Conservation (phyloP, 208 protist species). For the Crithidia expoeki region DNA sequence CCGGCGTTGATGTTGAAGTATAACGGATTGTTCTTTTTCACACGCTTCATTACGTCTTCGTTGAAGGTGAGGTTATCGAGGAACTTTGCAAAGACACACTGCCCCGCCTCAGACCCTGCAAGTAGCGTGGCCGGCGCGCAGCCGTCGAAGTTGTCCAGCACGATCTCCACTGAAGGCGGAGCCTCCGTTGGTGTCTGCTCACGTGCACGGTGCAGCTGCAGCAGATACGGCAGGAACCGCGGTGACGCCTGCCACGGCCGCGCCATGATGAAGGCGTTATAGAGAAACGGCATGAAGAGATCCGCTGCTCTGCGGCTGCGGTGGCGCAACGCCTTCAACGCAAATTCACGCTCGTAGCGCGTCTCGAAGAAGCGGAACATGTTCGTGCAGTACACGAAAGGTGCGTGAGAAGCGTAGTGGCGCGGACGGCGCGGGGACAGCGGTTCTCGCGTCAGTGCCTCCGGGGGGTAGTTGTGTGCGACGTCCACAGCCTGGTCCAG, state of each 20-base stretch:
- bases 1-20: conserved; percentile 59
- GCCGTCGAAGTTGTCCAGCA: conserved; percentile 59
- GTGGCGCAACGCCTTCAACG: conserved; percentile 25
- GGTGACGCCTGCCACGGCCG: conserved; percentile 63
- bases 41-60: neutral
- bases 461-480: neutral
- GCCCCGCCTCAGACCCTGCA: conserved; percentile 5
- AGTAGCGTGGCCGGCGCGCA: conserved; percentile 48
- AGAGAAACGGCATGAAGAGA: conserved; percentile 60
- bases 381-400: conserved; percentile 72
- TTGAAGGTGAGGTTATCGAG: conserved; percentile 29
- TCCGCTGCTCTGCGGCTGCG: conserved; percentile 37
- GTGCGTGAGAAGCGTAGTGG: conserved; percentile 59
- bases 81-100: conserved; percentile 37
- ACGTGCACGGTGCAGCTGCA: conserved; percentile 11
- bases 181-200: neutral
- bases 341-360: conserved; percentile 49
- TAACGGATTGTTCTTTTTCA: conserved; percentile 24
- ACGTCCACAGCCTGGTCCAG: neutral
- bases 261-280: conserved; percentile 66
- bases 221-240: conserved; percentile 47
- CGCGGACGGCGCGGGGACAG: conserved; percentile 21
- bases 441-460: neutral
- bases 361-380: conserved; percentile 48
- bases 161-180: neutral